Percentiles rank a stretch among this genome's conserved stretches.
Conservation (phyloP, 345 rosid genomes). For the Abelmoschus esculentus region DNA sequence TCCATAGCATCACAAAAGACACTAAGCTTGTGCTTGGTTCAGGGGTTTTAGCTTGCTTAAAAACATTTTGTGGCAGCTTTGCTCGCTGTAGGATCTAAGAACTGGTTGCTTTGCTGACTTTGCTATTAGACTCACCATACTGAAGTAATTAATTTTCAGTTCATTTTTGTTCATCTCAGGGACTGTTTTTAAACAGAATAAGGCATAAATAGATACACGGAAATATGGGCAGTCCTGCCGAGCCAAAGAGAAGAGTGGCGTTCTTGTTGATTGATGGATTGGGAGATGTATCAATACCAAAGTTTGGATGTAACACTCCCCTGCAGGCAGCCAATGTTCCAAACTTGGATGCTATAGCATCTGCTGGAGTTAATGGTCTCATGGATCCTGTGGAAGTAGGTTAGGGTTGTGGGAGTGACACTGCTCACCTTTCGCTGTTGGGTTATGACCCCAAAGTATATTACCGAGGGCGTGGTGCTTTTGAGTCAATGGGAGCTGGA, state of each 20-base stretch:
- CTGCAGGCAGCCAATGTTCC: conserved; percentile 69
- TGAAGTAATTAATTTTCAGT: conserved; percentile 6
- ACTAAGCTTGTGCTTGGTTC: neutral
- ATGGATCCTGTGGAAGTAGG: conserved; percentile 99
- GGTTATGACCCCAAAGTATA: conserved; percentile 91
- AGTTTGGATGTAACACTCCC: conserved; percentile 68
- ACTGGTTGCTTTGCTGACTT: neutral
- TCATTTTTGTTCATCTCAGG: conserved; percentile 1
- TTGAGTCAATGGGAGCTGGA: conserved; percentile 98
- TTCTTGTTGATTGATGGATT: conserved; percentile 84
- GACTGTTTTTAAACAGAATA: neutral
- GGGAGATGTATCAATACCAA: conserved; percentile 83
- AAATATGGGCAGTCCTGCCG: conserved; percentile 33
- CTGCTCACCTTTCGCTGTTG: conserved; percentile 88
- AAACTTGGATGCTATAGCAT: conserved; percentile 75
- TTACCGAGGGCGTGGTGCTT: conserved; percentile 87
- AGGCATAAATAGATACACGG: conserved; percentile 7
- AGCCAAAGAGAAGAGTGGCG: conserved; percentile 65
- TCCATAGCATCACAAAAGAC: neutral
- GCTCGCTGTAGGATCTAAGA: neutral
- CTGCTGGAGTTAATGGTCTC: conserved; percentile 84
- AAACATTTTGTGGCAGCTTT: neutral
- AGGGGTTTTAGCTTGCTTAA: neutral
- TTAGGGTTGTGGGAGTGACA: conserved; percentile 96
- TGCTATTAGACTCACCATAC: neutral